Evolutionary conservation across 129 eudicot species (phyloP).

Genomic region (Saussurea involucrata): DNA sequence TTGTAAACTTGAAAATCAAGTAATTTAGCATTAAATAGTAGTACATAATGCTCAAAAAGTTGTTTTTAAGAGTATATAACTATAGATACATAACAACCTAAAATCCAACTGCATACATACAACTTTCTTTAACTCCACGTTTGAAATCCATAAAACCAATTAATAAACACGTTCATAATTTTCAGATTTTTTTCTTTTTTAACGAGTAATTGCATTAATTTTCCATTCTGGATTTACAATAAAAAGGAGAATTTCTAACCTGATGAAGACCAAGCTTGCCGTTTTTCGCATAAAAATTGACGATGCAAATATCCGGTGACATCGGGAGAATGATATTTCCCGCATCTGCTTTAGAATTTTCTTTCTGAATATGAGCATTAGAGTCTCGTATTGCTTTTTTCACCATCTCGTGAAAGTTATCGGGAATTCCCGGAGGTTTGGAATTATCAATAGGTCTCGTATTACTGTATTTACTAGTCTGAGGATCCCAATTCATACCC

Average conservation of each 20-base stretch:
- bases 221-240: background rate
- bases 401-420: conserved; percentile 50
- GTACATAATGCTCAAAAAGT: too few species aligned
- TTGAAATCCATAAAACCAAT: background rate
- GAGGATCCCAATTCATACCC: conserved; percentile 91
- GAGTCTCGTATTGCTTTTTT: conserved; percentile 47
- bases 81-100: too few species aligned
- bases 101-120: too few species aligned
- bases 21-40: too few species aligned
- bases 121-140: too few species aligned
- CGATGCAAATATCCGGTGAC: conserved; percentile 70
- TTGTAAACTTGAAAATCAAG: too few species aligned
- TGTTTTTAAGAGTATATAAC: too few species aligned
- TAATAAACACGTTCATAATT: background rate
- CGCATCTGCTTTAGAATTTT: background rate
- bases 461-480: conserved; percentile 37
- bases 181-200: background rate
- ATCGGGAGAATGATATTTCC: conserved; percentile 46
- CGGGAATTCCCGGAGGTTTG: conserved; percentile 66
- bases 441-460: conserved; percentile 49
- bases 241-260: conserved; percentile 32
- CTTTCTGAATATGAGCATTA: conserved; percentile 29
- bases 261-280: conserved; percentile 95
- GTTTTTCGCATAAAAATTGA: conserved; percentile 57
- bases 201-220: background rate